A percentile compares a stretch with the other conserved stretches of the same genome.
These are phyloP conservation scores for Triangularia verruculosa DNA, from an alignment of 2,329 filamentous ascomycete species.

Conservation along the genomic window DNA sequence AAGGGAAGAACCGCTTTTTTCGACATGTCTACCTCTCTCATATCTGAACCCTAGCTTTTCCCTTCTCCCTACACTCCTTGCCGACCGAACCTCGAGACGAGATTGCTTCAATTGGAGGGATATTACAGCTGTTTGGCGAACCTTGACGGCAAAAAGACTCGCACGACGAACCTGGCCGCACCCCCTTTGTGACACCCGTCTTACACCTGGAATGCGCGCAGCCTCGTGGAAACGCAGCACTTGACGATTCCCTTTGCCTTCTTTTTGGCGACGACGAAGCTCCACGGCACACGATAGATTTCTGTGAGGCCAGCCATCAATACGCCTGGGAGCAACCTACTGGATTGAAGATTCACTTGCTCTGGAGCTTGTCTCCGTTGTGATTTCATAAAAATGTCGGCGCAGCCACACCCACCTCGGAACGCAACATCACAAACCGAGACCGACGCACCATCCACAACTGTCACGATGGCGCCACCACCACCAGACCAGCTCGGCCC, in stretches of 20 bases:
- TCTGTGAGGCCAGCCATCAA: not conserved
- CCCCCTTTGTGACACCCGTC: conserved; percentile 6
- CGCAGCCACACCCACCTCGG: conserved; percentile 14
- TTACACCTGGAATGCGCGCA: conserved; percentile 14
- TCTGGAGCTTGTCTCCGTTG: conserved; percentile 4
- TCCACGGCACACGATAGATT: not conserved
- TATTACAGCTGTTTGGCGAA: not conserved
- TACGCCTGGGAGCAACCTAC: not conserved
- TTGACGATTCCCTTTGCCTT: conserved; percentile 8
- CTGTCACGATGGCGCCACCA: conserved; percentile 9
- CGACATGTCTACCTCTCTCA: conserved; percentile 24
- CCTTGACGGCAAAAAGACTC: not conserved
- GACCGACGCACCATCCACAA: not conserved
- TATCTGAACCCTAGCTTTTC: conserved; percentile 10
- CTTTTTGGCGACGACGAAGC: conserved; percentile 1
- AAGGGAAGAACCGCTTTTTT: conserved; percentile 13
- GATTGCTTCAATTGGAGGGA: not conserved
- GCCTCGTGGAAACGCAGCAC: not conserved
- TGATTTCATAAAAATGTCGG: conserved; percentile 35
- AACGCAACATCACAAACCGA: not conserved
- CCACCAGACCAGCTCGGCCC: conserved; percentile 29
- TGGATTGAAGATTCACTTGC: not conserved
- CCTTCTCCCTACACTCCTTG: not conserved
- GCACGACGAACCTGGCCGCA: not conserved
- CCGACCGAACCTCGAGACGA: not conserved